These are phyloP conservation scores for Candida frijolesensis DNA, from an alignment of 1,139 yeast species.

Conservation along the genomic window DNA sequence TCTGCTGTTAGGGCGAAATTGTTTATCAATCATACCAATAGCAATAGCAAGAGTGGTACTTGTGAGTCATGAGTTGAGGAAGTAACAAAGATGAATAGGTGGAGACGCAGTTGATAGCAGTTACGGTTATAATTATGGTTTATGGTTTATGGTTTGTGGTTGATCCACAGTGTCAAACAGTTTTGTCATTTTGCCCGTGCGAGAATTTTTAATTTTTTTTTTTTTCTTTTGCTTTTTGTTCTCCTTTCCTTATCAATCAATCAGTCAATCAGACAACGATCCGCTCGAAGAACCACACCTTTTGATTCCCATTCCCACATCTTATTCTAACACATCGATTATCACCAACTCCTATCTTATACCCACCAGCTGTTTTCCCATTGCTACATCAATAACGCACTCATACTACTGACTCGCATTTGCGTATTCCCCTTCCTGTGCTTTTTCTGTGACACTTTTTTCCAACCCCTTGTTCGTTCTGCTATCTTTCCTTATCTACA, in stretches of 20 bases:
- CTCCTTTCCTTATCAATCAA: neutral
- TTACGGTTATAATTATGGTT: too few relatives aligned
- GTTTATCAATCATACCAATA: too few relatives aligned
- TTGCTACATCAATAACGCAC: neutral
- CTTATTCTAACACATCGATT: neutral
- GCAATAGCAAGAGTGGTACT: too few relatives aligned
- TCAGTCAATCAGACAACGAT: neutral
- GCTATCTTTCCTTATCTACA: neutral
- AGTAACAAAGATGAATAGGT: too few relatives aligned
- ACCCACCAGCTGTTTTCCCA: neutral
- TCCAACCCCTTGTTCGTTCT: neutral
- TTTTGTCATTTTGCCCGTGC: too few relatives aligned
- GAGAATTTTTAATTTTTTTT: too few relatives aligned
- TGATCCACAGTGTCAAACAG: too few relatives aligned
- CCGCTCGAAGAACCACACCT: neutral
- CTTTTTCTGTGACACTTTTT: neutral
- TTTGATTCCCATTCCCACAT: neutral
- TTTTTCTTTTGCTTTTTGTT: too few relatives aligned
- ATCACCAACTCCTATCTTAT: neutral
- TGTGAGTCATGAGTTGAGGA: too few relatives aligned
- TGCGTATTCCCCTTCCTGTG: neutral
- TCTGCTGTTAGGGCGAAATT: too few relatives aligned
- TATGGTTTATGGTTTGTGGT: too few relatives aligned
- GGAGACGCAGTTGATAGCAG: too few relatives aligned
- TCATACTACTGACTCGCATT: neutral